A percentile compares a stretch with the other conserved stretches of the same genome.
Evolutionary conservation across 1,139 yeast species (phyloP).

Genomic region (Pneumocystis murina): DNA sequence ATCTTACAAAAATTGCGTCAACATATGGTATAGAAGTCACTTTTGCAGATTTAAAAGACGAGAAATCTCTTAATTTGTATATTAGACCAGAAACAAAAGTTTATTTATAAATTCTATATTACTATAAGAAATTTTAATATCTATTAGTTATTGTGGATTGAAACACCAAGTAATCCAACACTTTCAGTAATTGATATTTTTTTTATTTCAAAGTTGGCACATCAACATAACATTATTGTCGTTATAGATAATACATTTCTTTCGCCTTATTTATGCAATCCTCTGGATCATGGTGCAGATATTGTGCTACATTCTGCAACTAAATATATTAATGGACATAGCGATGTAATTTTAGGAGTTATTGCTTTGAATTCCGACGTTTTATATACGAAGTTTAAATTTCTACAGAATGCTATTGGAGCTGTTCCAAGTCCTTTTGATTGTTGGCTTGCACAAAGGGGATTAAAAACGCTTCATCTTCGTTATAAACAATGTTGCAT

Average conservation of each 20-base stretch:
- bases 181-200: slow-evolving; percentile 58
- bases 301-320: slow-evolving; percentile 80
- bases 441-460: slow-evolving; percentile 87
- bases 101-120: background rate
- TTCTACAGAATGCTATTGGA: slow-evolving; percentile 79
- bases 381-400: slow-evolving; percentile 50
- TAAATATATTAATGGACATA: slow-evolving; percentile 83
- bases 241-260: slow-evolving; percentile 90
- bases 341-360: slow-evolving; percentile 81
- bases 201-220: slow-evolving; percentile 37
- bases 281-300: slow-evolving; percentile 71
- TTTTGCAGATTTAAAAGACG: slow-evolving; percentile 49
- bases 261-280: slow-evolving; percentile 84
- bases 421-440: slow-evolving; percentile 84
- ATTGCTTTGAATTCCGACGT: slow-evolving; percentile 53
- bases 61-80: slow-evolving; percentile 31
- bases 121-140: background rate
- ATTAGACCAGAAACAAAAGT: background rate
- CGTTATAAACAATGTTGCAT: slow-evolving; percentile 57
- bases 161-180: slow-evolving; percentile 82
- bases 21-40: slow-evolving; percentile 62
- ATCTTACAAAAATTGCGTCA: slow-evolving; percentile 72
- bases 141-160: slow-evolving; percentile 59
- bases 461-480: slow-evolving; percentile 73
- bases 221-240: slow-evolving; percentile 34